phyloP scores from a whole-genome alignment of 306 rosid species.

The Erythrophleum fordii region DNA sequence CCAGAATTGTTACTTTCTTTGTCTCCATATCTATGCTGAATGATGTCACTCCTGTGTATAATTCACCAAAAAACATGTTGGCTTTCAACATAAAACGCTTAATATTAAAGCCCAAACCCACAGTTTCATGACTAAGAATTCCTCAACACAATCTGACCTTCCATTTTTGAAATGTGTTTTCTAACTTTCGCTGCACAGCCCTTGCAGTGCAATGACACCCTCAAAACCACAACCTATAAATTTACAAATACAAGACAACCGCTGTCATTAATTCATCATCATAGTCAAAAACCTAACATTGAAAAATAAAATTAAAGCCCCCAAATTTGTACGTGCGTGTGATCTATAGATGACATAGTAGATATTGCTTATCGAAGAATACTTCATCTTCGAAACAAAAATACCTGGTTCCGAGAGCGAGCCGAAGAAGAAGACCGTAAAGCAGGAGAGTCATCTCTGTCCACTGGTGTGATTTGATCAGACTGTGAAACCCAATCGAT shows the following conservation, averaged over 20 bases:
- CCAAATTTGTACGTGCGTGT: too few relatives aligned
- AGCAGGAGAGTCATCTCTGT: conserved; percentile 15
- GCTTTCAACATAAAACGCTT: neutral
- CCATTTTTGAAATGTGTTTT: conserved; percentile 79
- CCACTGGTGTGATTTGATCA: conserved; percentile 26
- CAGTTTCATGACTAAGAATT: neutral
- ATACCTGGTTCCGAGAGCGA: conserved; percentile 60
- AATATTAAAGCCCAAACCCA: too few relatives aligned
- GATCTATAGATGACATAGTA: neutral
- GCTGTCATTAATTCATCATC: neutral
- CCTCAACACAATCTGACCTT: conserved; percentile 49
- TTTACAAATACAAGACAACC: neutral
- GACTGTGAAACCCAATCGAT: conserved; percentile 52
- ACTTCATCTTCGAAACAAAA: too few relatives aligned
- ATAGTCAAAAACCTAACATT: neutral
- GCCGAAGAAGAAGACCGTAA: conserved; percentile 42
- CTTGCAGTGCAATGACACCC: conserved; percentile 76
- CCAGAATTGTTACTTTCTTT: conserved; percentile 70
- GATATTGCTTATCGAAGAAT: neutral
- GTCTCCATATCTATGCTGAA: conserved; percentile 65
- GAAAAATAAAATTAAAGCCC: too few relatives aligned
- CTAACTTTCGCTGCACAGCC: conserved; percentile 74
- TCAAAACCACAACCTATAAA: conserved; percentile 64
- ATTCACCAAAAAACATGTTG: neutral
- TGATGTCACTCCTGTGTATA: conserved; percentile 71